Evolutionary conservation across 768 basidiomycete genomes (phyloP).

Genomic region (Suillus discolor): DNA sequence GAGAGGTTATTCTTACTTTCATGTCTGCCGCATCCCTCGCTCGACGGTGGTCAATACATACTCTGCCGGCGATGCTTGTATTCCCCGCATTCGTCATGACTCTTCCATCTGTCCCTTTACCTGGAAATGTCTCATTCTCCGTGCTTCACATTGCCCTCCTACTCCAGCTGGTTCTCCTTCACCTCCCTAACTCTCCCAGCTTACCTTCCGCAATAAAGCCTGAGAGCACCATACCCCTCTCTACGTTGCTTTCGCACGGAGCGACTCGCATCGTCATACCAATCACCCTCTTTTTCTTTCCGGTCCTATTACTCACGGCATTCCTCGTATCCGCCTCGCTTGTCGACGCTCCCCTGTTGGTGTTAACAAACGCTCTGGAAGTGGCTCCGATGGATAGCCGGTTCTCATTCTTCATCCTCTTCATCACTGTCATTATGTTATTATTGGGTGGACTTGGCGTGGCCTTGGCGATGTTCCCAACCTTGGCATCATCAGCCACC

Average conservation of each 20-base stretch:
- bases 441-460: conserved; percentile 35
- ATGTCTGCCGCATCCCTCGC: conserved; percentile 41
- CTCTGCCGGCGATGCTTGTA: conserved; percentile 40
- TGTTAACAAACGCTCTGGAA: conserved; percentile 10
- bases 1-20: conserved; percentile 41
- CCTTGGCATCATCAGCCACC: conserved; percentile 9
- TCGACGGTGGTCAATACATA: conserved; percentile 33
- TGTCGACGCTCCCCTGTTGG: conserved; percentile 35
- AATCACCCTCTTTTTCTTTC: conserved; percentile 48
- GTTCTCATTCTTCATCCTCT: conserved; percentile 42
- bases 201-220: conserved; percentile 46
- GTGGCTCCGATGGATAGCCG: conserved; percentile 53
- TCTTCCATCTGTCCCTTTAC: conserved; percentile 46
- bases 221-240: conserved; percentile 45
- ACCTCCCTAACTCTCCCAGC: conserved; percentile 46
- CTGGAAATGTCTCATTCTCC: conserved; percentile 42
- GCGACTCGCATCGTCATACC: conserved; percentile 42
- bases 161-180: conserved; percentile 45
- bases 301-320: conserved; percentile 44
- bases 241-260: conserved; percentile 42
- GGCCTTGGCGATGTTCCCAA: conserved; percentile 32
- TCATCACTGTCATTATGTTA: conserved; percentile 36
- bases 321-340: conserved; percentile 53
- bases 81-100: conserved; percentile 42
- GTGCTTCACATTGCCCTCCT: conserved; percentile 42